These are phyloP conservation scores for Elongisporangium anandrum DNA, from an alignment of 352 stramenopile species.

Conservation along the genomic window DNA sequence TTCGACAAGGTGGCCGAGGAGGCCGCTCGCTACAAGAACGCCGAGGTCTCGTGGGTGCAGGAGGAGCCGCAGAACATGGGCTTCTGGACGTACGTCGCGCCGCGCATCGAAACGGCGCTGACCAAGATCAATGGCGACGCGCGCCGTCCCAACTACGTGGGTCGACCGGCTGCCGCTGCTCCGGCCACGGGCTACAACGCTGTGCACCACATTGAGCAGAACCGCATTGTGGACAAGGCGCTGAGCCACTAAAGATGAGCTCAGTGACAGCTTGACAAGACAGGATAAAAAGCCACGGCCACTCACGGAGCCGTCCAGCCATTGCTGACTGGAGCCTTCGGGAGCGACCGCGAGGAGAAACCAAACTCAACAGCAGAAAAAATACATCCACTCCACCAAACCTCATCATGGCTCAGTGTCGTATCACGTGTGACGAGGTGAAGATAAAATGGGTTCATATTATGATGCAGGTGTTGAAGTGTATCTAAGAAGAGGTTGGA, in stretches of 20 bases:
- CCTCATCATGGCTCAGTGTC: too few species aligned
- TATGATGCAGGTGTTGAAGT: not conserved
- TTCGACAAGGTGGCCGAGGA: conserved; percentile 94
- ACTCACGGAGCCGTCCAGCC: conserved; percentile 1
- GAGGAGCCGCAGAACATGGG: conserved; percentile 98
- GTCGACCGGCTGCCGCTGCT: conserved; percentile 89
- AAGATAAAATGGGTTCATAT: not conserved
- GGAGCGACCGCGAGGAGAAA: not conserved
- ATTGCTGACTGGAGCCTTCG: conserved; percentile 16
- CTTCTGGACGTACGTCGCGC: conserved; percentile 91
- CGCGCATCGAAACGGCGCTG: conserved; percentile 94
- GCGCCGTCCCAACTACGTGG: conserved; percentile 90
- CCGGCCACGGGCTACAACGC: conserved; percentile 95
- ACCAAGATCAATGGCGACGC: conserved; percentile 87
- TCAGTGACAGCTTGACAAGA: conserved; percentile 3
- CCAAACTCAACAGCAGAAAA: too few species aligned
- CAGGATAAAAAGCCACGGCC: not conserved
- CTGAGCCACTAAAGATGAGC: conserved; percentile 37
- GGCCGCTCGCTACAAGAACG: conserved; percentile 88
- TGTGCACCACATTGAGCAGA: conserved; percentile 92
- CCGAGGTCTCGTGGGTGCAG: conserved; percentile 93
- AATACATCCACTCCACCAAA: too few species aligned
- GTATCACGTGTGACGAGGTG: too few species aligned
- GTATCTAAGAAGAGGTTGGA: not conserved
- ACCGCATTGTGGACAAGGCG: conserved; percentile 88